phyloP scores from a whole-genome alignment of 108 stramenopile genomes.

The Schizochytrium sp. region DNA sequence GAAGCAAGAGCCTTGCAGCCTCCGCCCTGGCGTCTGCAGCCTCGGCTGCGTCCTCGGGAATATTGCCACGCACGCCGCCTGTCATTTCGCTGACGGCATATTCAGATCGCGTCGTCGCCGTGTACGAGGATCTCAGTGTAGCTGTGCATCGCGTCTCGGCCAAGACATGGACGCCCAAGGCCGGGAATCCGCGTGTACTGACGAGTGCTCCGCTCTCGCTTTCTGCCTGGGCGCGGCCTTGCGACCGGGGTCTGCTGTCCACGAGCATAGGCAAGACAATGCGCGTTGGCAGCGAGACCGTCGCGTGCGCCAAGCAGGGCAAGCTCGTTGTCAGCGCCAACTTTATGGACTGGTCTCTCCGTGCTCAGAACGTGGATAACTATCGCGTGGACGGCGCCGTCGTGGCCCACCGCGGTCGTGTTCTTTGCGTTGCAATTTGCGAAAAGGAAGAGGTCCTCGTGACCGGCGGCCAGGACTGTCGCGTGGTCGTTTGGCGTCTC shows the following conservation, averaged over 20 bases:
- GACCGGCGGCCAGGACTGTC: background rate
- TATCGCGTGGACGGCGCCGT: background rate
- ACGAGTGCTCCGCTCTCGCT: background rate
- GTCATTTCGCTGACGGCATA: background rate
- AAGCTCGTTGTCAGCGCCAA: background rate
- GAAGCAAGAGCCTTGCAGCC: background rate
- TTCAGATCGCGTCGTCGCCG: background rate
- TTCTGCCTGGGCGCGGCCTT: background rate
- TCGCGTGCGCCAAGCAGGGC: background rate
- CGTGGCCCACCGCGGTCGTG: background rate
- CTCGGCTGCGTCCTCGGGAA: background rate
- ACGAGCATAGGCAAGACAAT: background rate
- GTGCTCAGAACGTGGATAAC: background rate
- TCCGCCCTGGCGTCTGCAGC: background rate
- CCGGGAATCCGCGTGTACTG: background rate
- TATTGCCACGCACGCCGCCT: background rate
- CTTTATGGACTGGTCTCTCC: background rate
- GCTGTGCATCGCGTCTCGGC: background rate
- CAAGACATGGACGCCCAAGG: background rate
- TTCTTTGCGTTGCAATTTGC: constrained; percentile 9
- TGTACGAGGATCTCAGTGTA: background rate
- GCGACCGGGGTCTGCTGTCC: background rate
- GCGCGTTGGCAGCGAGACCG: background rate
- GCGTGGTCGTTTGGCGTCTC: background rate
- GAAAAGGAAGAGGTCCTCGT: background rate